These are phyloP conservation scores for Amanita pallidorosea DNA, from an alignment of 768 basidiomycete species.

Conservation along the genomic window DNA sequence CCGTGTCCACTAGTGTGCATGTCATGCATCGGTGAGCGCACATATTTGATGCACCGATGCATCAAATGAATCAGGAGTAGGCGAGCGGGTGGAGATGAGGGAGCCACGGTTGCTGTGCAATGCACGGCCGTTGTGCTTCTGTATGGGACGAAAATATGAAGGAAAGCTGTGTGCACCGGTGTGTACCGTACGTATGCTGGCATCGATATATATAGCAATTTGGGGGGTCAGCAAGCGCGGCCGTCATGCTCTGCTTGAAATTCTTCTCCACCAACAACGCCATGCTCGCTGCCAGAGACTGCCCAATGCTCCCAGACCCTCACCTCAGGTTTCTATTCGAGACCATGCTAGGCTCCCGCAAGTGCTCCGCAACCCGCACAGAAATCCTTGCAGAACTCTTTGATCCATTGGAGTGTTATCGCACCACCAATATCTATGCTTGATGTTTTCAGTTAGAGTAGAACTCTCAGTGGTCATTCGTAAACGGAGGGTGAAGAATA, in stretches of 20 bases:
- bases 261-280: conserved; percentile 23
- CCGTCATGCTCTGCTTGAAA: conserved; percentile 21
- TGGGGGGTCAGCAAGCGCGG: neutral
- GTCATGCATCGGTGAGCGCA: too few species aligned
- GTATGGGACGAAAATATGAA: too few species aligned
- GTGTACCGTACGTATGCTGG: too few species aligned
- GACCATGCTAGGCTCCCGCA: conserved; percentile 70
- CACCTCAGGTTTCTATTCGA: conserved; percentile 70
- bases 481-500: conserved; percentile 40
- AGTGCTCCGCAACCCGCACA: conserved; percentile 65
- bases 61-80: too few species aligned
- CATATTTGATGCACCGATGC: too few species aligned
- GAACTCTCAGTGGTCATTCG: conserved; percentile 29
- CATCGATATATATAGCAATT: too few species aligned
- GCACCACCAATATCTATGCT: conserved; percentile 54
- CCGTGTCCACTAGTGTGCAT: too few species aligned
- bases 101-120: too few species aligned
- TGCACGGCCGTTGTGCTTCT: too few species aligned
- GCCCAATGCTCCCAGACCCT: conserved; percentile 29
- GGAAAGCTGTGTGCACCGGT: too few species aligned
- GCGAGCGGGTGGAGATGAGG: too few species aligned
- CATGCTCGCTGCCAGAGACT: neutral
- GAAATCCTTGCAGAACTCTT: conserved; percentile 77
- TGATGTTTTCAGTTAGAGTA: conserved; percentile 39
- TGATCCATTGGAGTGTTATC: too few species aligned